A percentile compares a stretch with the other conserved stretches of the same genome.
Evolutionary conservation across 306 rosid species (phyloP).

Genomic region (Lithocarpus polystachyus): DNA sequence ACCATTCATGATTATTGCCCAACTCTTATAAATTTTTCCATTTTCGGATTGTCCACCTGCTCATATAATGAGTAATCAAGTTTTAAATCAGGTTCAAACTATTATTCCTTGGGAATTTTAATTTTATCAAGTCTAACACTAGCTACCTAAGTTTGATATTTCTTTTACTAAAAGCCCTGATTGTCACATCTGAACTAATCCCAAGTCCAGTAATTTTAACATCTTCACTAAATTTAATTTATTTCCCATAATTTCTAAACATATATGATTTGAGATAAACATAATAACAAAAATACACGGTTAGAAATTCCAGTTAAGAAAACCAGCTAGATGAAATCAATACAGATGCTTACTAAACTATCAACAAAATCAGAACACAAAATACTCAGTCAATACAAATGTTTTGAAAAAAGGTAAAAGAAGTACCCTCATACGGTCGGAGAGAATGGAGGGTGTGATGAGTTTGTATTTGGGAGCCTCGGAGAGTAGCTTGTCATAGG

Average conservation of each 20-base stretch:
- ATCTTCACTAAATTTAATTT: neutral
- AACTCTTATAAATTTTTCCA: neutral
- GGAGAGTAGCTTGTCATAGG: constrained; percentile 54
- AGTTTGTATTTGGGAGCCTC: constrained; percentile 75
- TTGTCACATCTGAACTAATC: neutral
- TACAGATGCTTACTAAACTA: neutral
- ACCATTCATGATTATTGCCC: neutral
- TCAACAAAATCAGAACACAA: neutral
- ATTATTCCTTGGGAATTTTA: neutral
- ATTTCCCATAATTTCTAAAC: neutral
- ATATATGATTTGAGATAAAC: neutral
- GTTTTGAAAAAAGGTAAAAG: neutral
- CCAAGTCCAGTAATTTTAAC: neutral
- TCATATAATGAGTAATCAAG: neutral
- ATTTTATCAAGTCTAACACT: neutral
- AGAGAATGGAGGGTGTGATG: constrained; percentile 62
- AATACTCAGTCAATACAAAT: neutral
- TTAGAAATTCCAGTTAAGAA: neutral
- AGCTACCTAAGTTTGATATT: no score
- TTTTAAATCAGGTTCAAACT: neutral
- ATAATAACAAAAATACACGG: neutral
- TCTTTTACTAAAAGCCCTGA: neutral
- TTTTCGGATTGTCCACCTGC: neutral
- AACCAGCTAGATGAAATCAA: neutral
- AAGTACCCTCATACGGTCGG: constrained; percentile 61